phyloP scores from a whole-genome alignment of 352 stramenopile species.

The Globisporangium splendens region DNA sequence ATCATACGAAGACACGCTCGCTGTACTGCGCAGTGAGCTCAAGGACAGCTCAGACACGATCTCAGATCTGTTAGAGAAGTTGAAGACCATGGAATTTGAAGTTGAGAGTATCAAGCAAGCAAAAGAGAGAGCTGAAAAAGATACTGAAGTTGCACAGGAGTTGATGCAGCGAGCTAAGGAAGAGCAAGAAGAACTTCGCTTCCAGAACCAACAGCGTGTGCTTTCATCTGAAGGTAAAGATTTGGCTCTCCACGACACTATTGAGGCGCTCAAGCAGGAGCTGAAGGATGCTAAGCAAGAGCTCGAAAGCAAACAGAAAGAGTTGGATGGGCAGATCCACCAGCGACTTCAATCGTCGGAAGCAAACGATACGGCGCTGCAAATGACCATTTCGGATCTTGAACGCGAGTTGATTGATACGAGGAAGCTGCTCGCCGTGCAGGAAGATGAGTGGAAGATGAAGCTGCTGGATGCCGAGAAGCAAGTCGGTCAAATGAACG shows the following conservation, averaged over 20 bases:
- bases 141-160: slow-evolving; percentile 23
- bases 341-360: slow-evolving; percentile 16
- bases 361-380: slow-evolving; percentile 19
- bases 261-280: slow-evolving; percentile 33
- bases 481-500: slow-evolving; percentile 1
- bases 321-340: slow-evolving; percentile 12
- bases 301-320: slow-evolving; percentile 12
- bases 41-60: slow-evolving; percentile 43
- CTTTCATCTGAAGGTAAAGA: slow-evolving; percentile 38
- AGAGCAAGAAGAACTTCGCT: slow-evolving; percentile 53
- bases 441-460: slow-evolving; percentile 23
- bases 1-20: slow-evolving; percentile 63
- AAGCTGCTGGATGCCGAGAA: background rate
- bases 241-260: slow-evolving; percentile 29
- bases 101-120: slow-evolving; percentile 13
- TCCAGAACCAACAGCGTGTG: slow-evolving; percentile 57
- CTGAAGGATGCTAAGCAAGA: slow-evolving; percentile 16
- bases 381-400: slow-evolving; percentile 25
- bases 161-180: slow-evolving; percentile 36
- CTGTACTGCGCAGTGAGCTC: slow-evolving; percentile 49
- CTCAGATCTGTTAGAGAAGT: slow-evolving; percentile 30
- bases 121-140: slow-evolving; percentile 35
- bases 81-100: slow-evolving; percentile 32
- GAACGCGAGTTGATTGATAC: slow-evolving; percentile 28
- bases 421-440: slow-evolving; percentile 22